Evolutionary conservation across 176 grass and related monocot genomes (phyloP).

Genomic region (Avena eriantha): DNA sequence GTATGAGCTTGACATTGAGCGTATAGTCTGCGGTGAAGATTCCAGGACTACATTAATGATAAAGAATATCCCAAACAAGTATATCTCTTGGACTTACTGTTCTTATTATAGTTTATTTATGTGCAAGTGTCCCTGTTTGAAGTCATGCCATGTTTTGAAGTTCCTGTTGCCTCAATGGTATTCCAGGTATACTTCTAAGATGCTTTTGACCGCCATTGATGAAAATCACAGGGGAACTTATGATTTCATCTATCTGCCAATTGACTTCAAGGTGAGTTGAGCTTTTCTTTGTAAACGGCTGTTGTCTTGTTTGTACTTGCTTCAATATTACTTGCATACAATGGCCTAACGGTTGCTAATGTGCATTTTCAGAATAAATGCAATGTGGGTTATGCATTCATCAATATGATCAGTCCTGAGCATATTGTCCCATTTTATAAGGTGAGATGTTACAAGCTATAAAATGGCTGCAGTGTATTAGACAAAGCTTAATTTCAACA

Average conservation of each 20-base stretch:
- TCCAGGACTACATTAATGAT: conserved; percentile 92
- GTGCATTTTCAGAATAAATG: conserved; percentile 86
- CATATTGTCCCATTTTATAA: conserved; percentile 94
- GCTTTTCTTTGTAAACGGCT: conserved; percentile 15
- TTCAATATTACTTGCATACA: conserved; percentile 28
- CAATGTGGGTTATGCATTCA: conserved; percentile 96
- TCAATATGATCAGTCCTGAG: conserved; percentile 91
- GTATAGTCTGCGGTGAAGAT: conserved; percentile 73
- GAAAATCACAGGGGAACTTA: conserved; percentile 92
- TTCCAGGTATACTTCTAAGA: conserved; percentile 97
- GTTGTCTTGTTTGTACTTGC: conserved; percentile 28
- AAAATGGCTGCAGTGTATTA: conserved; percentile 6
- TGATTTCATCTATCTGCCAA: conserved; percentile 96
- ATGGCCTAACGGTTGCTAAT: conserved; percentile 26
- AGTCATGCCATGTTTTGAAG: conserved; percentile 40
- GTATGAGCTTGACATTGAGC: conserved; percentile 90
- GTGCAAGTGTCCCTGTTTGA: conserved; percentile 44
- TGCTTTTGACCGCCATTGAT: conserved; percentile 96
- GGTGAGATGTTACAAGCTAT: conserved; percentile 56
- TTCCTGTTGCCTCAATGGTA: conserved; percentile 34
- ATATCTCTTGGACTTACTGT: conserved; percentile 37
- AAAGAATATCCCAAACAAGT: conserved; percentile 99
- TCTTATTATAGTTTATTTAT: conserved; percentile 48
- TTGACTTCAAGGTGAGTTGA: conserved; percentile 87
- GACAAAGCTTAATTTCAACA: background rate